Conservation (phyloP, 495 filamentous ascomycete species). For the Margaritispora aquatica region DNA sequence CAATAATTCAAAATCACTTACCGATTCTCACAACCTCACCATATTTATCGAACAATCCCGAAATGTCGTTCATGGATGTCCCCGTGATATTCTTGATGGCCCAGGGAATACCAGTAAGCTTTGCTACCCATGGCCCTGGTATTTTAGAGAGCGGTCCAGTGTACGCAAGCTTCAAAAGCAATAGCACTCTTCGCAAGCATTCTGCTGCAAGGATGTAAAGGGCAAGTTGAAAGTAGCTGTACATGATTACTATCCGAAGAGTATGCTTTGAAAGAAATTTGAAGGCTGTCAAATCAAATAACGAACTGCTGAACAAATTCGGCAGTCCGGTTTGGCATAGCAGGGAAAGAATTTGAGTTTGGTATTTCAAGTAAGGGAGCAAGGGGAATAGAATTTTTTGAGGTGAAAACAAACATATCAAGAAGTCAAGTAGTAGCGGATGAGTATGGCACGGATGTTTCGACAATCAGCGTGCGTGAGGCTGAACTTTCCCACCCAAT, state of each 20-base stretch:
- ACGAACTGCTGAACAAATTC: too few species aligned
- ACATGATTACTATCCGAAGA: background rate
- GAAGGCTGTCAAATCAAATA: too few species aligned
- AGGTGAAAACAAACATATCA: too few species aligned
- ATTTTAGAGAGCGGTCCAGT: conserved; percentile 16
- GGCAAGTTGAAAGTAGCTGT: background rate
- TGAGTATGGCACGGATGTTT: background rate
- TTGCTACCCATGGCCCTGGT: conserved; percentile 10
- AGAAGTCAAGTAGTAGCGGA: too few species aligned
- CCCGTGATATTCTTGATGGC: conserved; percentile 6
- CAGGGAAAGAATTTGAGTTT: too few species aligned
- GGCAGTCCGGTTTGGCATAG: too few species aligned
- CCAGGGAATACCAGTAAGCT: conserved; percentile 12
- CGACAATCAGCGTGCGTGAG: background rate
- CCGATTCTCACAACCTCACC: conserved; percentile 15
- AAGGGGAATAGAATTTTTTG: too few species aligned
- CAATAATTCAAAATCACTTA: background rate
- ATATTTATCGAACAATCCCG: conserved; percentile 14
- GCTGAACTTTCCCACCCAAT: background rate
- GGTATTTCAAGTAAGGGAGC: too few species aligned
- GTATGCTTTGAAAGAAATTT: background rate
- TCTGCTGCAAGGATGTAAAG: conserved; percentile 1
- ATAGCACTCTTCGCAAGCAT: background rate
- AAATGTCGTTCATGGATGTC: conserved; percentile 6
- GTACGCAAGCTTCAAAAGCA: conserved; percentile 1